phyloP scores from a whole-genome alignment of 768 basidiomycete species.

The Calvatia gigantea region DNA sequence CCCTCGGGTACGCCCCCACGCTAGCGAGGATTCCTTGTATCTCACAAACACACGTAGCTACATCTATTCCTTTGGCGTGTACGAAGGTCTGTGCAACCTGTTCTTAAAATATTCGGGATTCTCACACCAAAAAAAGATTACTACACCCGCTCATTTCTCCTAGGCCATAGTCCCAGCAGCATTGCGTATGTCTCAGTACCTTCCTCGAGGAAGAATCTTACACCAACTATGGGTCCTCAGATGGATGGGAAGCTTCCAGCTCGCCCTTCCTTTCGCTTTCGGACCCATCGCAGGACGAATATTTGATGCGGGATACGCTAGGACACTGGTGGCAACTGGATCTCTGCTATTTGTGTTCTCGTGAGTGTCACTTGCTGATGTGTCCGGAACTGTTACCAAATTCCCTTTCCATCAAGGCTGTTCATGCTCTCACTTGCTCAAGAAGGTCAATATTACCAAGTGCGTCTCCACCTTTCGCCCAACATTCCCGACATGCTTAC shows the following conservation, averaged over 20 bases:
- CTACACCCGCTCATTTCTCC: slow-evolving; percentile 36
- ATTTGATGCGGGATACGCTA: slow-evolving; percentile 46
- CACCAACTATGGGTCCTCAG: slow-evolving; percentile 20
- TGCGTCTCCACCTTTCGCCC: slow-evolving; percentile 18
- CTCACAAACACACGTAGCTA: slow-evolving; percentile 14
- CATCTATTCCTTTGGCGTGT: slow-evolving; percentile 27
- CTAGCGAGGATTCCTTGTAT: no score
- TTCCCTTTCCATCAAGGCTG: slow-evolving; percentile 25
- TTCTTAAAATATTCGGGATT: slow-evolving; percentile 16
- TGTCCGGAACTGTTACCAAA: slow-evolving; percentile 11
- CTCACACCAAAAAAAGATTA: slow-evolving; percentile 34
- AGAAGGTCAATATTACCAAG: slow-evolving; percentile 41
- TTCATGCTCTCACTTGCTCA: slow-evolving; percentile 42
- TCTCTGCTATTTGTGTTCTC: slow-evolving; percentile 23
- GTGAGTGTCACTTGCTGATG: slow-evolving; percentile 17
- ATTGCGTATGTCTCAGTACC: slow-evolving; percentile 31
- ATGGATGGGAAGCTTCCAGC: slow-evolving; percentile 48
- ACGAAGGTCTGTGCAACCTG: slow-evolving; percentile 26
- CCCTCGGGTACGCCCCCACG: slow-evolving; percentile 31
- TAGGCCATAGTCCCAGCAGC: slow-evolving; percentile 33
- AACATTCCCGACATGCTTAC: slow-evolving; percentile 1
- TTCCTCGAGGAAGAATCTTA: neutral
- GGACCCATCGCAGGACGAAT: slow-evolving; percentile 38
- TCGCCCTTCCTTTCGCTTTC: slow-evolving; percentile 39
- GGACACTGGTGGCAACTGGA: slow-evolving; percentile 21